Base-by-base conservation (phyloP, 2,329 filamentous ascomycete species). In the Penicillium sp. region DNA sequence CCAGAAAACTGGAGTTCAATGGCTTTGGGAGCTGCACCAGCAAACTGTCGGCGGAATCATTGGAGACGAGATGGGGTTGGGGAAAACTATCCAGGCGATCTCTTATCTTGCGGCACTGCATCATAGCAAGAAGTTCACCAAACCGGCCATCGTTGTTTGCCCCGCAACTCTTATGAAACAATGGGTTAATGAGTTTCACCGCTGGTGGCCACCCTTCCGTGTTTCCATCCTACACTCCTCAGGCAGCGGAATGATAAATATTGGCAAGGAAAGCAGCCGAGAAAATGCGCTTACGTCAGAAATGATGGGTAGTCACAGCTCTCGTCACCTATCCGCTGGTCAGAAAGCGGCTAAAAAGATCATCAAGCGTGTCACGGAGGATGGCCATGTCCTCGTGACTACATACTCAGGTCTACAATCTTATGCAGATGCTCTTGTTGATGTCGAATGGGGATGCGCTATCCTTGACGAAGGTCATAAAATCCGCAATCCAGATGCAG, bases 181-280 rank as follows among this genome's bases (percentile, higher is more conserved):
- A 71, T 99, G 94, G 94, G 94, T 97, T 13, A 96, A 95, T 60
- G 94, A 99, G 68, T 97, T 99, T 65, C 95, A 99, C 74, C 86
- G 88, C 13, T 99, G 95, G 95, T 99, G 95, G 95, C 94, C 94
- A n/a, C 88, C 94, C n/a, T 79, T 99, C 32, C 85, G 95, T 40
- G 94, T 99, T 6, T 96, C 92, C 0, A 97, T 99, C 58, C 73
- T 99, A 46, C 94, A 99, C 70, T 91, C 91, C 1, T 97, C 94
- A 5, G 94, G 94, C 3, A 97, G 91, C 70, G 95, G 94, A 18
- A 97, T 99, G 93, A 78, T 97, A 50, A 91, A 96, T 61, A 79
- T 95, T 25, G 76, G 77, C 42, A 79, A 76, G 47, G 85, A 87
- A 67, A 78, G 78, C 54, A 80, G 79, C 34, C 80, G 81, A 47